phyloP scores from a whole-genome alignment of 2,329 filamentous ascomycete genomes.

The Plectosphaerella sp. region DNA sequence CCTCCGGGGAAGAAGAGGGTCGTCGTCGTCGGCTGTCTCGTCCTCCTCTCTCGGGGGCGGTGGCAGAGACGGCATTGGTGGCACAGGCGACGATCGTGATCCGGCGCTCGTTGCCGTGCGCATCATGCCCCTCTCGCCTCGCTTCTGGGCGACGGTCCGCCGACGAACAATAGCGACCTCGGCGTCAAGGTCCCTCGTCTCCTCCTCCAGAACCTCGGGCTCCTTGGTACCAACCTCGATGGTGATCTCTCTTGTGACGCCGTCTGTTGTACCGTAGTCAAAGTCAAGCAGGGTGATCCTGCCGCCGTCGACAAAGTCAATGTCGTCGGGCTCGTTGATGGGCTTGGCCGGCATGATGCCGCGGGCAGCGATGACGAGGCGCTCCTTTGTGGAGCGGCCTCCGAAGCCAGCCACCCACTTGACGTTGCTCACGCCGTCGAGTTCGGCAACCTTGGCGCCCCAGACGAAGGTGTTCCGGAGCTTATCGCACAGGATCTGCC shows the following conservation, averaged over 20 bases:
- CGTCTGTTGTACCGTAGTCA: constrained; percentile 55
- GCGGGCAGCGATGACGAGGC: constrained; percentile 66
- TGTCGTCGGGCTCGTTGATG: constrained; percentile 64
- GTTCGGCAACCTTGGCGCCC: constrained; percentile 60
- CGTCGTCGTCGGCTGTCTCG: constrained; percentile 32
- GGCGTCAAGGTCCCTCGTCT: constrained; percentile 67
- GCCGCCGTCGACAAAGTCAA: constrained; percentile 75
- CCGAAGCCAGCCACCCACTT: constrained; percentile 65
- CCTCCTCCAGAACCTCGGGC: constrained; percentile 68
- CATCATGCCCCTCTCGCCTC: constrained; percentile 41
- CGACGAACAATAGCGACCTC: constrained; percentile 76
- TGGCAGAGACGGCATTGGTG: constrained; percentile 14
- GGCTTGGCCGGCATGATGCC: constrained; percentile 58
- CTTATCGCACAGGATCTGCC: constrained; percentile 66
- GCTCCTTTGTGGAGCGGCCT: constrained; percentile 43
- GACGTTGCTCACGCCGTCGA: constrained; percentile 62
- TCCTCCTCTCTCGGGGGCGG: constrained; percentile 19
- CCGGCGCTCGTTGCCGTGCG: constrained; percentile 42
- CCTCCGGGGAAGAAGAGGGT: constrained; percentile 48
- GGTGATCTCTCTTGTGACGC: constrained; percentile 51
- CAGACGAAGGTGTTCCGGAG: constrained; percentile 66
- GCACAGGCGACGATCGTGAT: constrained; percentile 13
- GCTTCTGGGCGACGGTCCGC: constrained; percentile 64
- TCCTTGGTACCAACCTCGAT: constrained; percentile 71
- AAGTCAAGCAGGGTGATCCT: constrained; percentile 72